Conservation (phyloP, 192 early-diverging fungal genomes). For the Mortierella alpina region DNA sequence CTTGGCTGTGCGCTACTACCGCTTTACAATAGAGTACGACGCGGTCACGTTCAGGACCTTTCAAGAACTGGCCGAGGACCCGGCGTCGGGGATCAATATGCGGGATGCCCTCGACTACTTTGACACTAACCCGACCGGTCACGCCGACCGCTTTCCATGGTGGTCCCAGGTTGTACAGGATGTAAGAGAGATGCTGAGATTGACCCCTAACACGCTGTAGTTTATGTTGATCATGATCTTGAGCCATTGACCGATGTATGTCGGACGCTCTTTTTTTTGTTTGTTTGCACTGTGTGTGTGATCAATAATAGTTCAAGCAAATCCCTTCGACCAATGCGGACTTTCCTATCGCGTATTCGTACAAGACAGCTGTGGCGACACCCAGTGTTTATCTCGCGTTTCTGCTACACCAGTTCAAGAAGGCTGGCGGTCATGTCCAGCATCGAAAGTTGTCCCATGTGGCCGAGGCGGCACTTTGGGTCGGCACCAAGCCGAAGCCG, state of each 20-base stretch:
- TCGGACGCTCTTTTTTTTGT: conserved; percentile 3
- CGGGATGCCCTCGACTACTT: conserved; percentile 51
- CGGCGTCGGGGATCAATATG: conserved; percentile 57
- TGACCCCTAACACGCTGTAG: neutral
- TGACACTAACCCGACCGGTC: conserved; percentile 42
- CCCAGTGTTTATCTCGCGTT: conserved; percentile 68
- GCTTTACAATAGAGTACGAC: conserved; percentile 47
- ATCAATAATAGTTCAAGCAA: conserved; percentile 33
- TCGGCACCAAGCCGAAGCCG: conserved; percentile 47
- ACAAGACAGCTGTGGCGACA: conserved; percentile 40
- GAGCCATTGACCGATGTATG: neutral
- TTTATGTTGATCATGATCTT: neutral
- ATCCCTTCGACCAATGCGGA: conserved; percentile 20
- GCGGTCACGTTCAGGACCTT: conserved; percentile 55
- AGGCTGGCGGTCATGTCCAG: conserved; percentile 64
- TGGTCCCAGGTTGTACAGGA: conserved; percentile 57
- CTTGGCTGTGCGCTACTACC: neutral
- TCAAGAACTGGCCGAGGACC: conserved; percentile 51
- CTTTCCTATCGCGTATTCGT: conserved; percentile 44
- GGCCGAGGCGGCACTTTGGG: conserved; percentile 51
- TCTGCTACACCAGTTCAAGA: conserved; percentile 65
- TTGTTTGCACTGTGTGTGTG: conserved; percentile 9
- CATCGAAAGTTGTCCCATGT: conserved; percentile 54
- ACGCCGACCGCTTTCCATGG: conserved; percentile 51
- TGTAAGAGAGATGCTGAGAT: conserved; percentile 25